Evolutionary conservation across 495 filamentous ascomycete species (phyloP).

Genomic region (Neurospora sp.): DNA sequence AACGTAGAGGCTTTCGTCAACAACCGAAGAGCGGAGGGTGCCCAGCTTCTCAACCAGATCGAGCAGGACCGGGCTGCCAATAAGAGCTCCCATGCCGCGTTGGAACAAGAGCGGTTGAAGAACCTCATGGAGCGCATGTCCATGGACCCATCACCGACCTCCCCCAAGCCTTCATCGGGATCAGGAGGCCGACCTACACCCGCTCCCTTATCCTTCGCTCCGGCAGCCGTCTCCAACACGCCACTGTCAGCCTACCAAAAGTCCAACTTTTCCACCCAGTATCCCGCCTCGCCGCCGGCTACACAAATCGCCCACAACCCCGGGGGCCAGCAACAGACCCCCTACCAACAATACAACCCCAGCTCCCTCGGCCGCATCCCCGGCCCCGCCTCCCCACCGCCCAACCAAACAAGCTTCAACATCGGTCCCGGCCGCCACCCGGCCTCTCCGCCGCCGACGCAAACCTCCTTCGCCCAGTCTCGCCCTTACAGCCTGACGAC

Average conservation of each 20-base stretch:
- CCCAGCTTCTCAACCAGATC: conserved; percentile 77
- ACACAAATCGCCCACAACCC: conserved; percentile 28
- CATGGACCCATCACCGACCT: conserved; percentile 48
- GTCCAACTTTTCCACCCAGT: conserved; percentile 37
- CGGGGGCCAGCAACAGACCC: conserved; percentile 22
- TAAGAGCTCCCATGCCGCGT: conserved; percentile 66
- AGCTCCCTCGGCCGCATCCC: conserved; percentile 38
- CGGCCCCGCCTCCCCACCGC: conserved; percentile 37
- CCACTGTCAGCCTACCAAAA: conserved; percentile 34
- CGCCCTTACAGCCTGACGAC: conserved; percentile 23
- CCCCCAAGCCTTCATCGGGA: conserved; percentile 24
- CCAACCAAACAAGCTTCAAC: conserved; percentile 34
- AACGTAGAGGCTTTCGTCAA: conserved; percentile 96
- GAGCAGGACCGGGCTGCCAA: conserved; percentile 63
- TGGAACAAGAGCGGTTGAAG: conserved; percentile 73
- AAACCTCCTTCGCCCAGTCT: conserved; percentile 31
- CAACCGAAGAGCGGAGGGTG: conserved; percentile 85
- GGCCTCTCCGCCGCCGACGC: conserved; percentile 43
- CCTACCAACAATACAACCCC: conserved; percentile 36
- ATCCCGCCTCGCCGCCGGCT: conserved; percentile 40
- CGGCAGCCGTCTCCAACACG: conserved; percentile 9
- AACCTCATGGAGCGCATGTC: conserved; percentile 94
- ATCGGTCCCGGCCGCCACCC: conserved; percentile 33
- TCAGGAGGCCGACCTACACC: conserved; percentile 30
- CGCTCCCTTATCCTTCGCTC: conserved; percentile 25